Evolutionary conservation across 495 filamentous ascomycete genomes (phyloP).

Genomic region (Poronia punctata): DNA sequence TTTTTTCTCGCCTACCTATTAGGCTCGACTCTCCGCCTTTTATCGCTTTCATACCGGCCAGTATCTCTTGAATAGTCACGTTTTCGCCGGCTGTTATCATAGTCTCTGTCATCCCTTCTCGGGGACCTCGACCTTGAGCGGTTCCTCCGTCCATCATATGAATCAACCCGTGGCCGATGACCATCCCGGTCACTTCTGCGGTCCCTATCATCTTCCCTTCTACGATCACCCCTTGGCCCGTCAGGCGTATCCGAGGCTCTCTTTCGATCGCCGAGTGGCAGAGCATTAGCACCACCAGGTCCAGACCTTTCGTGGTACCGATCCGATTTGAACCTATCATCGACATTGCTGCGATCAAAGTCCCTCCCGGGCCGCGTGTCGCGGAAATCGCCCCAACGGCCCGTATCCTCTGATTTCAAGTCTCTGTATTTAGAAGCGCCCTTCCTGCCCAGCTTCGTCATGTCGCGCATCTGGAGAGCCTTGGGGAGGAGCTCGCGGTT

Average conservation of each 20-base stretch:
- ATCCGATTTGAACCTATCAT: conserved; percentile 72
- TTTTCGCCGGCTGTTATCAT: conserved; percentile 50
- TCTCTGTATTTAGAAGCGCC: conserved; percentile 87
- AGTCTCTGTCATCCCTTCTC: conserved; percentile 40
- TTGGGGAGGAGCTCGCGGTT: conserved; percentile 79
- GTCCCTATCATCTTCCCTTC: conserved; percentile 25
- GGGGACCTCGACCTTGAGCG: conserved; percentile 32
- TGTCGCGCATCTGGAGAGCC: conserved; percentile 88
- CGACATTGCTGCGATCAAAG: conserved; percentile 36
- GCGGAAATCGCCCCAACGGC: conserved; percentile 63
- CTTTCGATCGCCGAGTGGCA: conserved; percentile 53
- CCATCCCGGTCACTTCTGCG: conserved; percentile 26
- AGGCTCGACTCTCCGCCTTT: conserved; percentile 55
- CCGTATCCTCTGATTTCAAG: conserved; percentile 87
- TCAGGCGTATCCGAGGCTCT: conserved; percentile 28
- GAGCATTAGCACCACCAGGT: conserved; percentile 53
- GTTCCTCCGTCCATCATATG: conserved; percentile 22
- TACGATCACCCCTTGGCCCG: conserved; percentile 24
- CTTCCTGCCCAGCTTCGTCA: conserved; percentile 89
- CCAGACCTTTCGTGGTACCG: conserved; percentile 33
- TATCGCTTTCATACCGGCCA: conserved; percentile 54
- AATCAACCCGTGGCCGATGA: conserved; percentile 29
- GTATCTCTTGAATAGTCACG: conserved; percentile 56
- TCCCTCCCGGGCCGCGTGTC: conserved; percentile 44
- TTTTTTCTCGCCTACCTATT: conserved; percentile 4